Evolutionary conservation across 352 stramenopile genomes (phyloP).

Genomic region (Phytophthora pluvialis): DNA sequence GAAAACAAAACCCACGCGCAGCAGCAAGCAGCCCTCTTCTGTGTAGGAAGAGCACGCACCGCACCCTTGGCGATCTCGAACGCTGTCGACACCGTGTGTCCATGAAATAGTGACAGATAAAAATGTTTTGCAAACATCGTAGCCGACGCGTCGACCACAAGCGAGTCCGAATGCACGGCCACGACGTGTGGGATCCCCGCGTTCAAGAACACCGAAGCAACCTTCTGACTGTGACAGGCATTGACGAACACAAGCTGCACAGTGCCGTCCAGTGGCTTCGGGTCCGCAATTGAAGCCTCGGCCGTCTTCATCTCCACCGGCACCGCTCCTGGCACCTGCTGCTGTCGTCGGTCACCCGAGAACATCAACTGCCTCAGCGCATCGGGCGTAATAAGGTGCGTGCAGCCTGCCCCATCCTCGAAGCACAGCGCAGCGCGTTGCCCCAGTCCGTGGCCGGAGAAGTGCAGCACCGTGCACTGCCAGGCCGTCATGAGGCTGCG

Average conservation of each 20-base stretch:
- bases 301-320: constrained; percentile 22
- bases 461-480: constrained; percentile 79
- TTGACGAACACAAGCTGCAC: constrained; percentile 86
- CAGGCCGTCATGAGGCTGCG: constrained; percentile 80
- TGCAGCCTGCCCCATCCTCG: constrained; percentile 76
- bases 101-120: constrained; percentile 82
- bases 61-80: constrained; percentile 83
- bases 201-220: constrained; percentile 89
- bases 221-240: constrained; percentile 85
- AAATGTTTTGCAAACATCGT: constrained; percentile 90
- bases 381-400: constrained; percentile 77
- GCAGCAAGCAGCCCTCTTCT: constrained; percentile 70
- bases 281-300: neutral
- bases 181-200: constrained; percentile 92
- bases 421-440: constrained; percentile 78
- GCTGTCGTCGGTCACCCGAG: constrained; percentile 40
- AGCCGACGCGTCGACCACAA: constrained; percentile 74
- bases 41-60: constrained; percentile 65
- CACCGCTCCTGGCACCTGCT: constrained; percentile 29
- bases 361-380: constrained; percentile 74
- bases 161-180: constrained; percentile 82
- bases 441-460: constrained; percentile 78
- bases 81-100: constrained; percentile 66
- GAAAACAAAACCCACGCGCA: constrained; percentile 69
- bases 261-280: constrained; percentile 34